Conservation (phyloP, 169 alveolate species). For the Neospora caninum region DNA sequence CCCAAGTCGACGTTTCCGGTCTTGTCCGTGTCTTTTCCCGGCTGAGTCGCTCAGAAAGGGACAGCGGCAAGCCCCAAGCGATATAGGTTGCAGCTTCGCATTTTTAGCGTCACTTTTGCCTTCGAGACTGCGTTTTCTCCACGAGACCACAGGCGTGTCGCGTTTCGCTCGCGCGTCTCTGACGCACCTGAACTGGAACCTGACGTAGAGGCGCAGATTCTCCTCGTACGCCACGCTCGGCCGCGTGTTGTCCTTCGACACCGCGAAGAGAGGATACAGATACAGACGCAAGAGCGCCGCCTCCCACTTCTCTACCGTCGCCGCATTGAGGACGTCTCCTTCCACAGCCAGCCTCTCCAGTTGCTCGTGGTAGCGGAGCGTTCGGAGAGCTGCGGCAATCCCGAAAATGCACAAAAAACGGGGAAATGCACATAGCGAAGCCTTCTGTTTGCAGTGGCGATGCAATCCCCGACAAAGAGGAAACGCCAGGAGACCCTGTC, state of each 20-base stretch:
- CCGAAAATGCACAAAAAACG: neutral
- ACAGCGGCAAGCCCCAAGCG: too few species aligned
- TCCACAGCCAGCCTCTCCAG: neutral
- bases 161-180: too few species aligned
- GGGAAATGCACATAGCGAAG: neutral
- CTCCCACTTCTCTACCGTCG: neutral
- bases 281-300: neutral
- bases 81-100: too few species aligned
- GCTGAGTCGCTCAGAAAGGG: too few species aligned
- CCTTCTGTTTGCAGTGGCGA: too few species aligned
- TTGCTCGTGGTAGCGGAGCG: conserved; percentile 21
- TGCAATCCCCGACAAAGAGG: too few species aligned
- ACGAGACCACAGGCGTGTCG: too few species aligned
- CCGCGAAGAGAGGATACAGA: conserved; percentile 3
- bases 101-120: too few species aligned
- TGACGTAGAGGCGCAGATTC: conserved; percentile 12
- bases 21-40: too few species aligned
- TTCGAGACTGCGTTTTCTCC: too few species aligned
- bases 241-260: neutral
- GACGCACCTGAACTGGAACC: conserved; percentile 32
- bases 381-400: conserved; percentile 5
- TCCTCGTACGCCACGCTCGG: conserved; percentile 9
- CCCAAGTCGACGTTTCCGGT: too few species aligned
- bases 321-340: neutral
- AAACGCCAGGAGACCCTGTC: too few species aligned